Base-by-base conservation (phyloP, 2,329 filamentous ascomycete species). In the Coleophoma eucalyptorum region DNA sequence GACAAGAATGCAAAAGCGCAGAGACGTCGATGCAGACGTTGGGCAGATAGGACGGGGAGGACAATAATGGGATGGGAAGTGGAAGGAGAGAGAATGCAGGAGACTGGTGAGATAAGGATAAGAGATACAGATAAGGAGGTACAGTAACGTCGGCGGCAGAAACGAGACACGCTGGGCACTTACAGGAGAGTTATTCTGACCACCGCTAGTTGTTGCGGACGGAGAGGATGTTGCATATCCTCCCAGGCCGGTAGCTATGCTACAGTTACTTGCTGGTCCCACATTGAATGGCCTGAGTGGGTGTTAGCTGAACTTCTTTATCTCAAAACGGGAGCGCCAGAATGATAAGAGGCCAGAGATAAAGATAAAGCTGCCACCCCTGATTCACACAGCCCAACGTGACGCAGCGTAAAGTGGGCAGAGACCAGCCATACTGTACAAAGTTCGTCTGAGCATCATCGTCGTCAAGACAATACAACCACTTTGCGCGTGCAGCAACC, bases 171-270 rank as follows among this genome's bases (percentile, higher is more conserved):
- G 8, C 16, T 18, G 26, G 34, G 20, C 57, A 75, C 78, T 72
- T 75, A 83, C 78, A 65, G 78, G 78, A 58, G 75, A 76, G 61
- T 75, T 77, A 56, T 78, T 79, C 65, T 83, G 81, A 48, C 83
- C 83, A 57, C 80, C 83, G 43, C 65, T 68, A 55, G 81, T 79
- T 38, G 83, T 86, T 38, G 80, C 80, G 54, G 83, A 81, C 44
- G 83, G 82, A 43, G 83, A 84, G 57, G 81, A 80, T 57, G 80
- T 84, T 61, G 80, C 76, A 66, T 81, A 83, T 58, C 75, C 80
- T 74, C 83, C 79, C 67, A 34, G 55, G 15, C 41, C 51, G 26
- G 26, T 26, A 26, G 26, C 26, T 26, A 26, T 26, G 26, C 26
- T 8, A 26, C 26, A 26, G 32, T 41, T 40, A 55, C 43, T 58